phyloP scores from a whole-genome alignment of 805 yeast species.

The Candida corydali region DNA sequence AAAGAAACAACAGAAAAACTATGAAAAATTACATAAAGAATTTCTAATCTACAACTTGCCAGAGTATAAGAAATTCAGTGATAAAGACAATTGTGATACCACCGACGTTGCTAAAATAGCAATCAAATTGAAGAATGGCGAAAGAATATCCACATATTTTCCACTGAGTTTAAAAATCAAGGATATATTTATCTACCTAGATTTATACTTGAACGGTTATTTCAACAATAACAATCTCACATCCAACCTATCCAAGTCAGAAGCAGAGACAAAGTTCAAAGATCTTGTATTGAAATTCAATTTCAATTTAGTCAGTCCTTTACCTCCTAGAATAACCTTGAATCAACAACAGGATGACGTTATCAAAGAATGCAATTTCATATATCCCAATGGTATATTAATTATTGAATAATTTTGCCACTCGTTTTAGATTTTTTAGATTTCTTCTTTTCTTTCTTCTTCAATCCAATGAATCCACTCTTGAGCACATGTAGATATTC shows the following conservation, averaged over 20 bases:
- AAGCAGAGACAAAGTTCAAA: slow-evolving; percentile 19
- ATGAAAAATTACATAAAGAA: slow-evolving; percentile 33
- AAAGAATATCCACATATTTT: slow-evolving; percentile 41
- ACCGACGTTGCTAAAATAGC: slow-evolving; percentile 55
- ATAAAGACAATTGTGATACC: not conserved
- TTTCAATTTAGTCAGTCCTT: slow-evolving; percentile 31
- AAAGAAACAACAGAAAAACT: slow-evolving; percentile 30
- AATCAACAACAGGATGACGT: slow-evolving; percentile 36
- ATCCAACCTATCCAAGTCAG: slow-evolving; percentile 18
- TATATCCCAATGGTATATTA: slow-evolving; percentile 47
- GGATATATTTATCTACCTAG: slow-evolving; percentile 33
- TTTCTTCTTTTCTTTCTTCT: slow-evolving; percentile 79
- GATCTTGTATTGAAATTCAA: slow-evolving; percentile 22
- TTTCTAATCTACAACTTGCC: slow-evolving; percentile 27
- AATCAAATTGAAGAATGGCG: slow-evolving; percentile 61
- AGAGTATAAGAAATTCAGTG: slow-evolving; percentile 18
- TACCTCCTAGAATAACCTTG: slow-evolving; percentile 34
- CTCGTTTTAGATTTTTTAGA: slow-evolving; percentile 47
- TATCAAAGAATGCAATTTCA: slow-evolving; percentile 57
- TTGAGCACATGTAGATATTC: slow-evolving; percentile 69
- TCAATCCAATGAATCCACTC: slow-evolving; percentile 67
- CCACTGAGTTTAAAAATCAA: slow-evolving; percentile 26
- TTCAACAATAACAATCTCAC: slow-evolving; percentile 17
- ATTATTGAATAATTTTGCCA: slow-evolving; percentile 48
- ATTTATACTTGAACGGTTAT: slow-evolving; percentile 38